A percentile compares a stretch with the other conserved stretches of the same genome.
These are phyloP conservation scores for Geranomyces michiganensis DNA, from an alignment of 192 early-diverging fungal species.

Conservation along the genomic window DNA sequence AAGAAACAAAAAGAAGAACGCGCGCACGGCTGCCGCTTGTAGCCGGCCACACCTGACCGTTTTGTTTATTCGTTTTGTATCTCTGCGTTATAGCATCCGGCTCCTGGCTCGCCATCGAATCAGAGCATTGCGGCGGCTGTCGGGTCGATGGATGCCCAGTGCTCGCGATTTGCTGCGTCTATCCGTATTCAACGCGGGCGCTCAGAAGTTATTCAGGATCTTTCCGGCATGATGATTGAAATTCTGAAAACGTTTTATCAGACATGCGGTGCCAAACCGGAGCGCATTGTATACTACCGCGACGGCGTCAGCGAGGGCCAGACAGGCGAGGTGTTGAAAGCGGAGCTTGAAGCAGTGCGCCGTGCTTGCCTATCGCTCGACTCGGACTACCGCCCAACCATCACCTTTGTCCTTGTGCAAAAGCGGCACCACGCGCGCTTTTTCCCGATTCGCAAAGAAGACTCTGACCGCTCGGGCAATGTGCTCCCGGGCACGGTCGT, in stretches of 20 bases:
- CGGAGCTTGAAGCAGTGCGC: slow-evolving; percentile 76
- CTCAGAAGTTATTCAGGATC: slow-evolving; percentile 56
- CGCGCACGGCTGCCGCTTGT: neutral
- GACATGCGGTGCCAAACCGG: slow-evolving; percentile 57
- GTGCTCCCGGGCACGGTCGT: slow-evolving; percentile 63
- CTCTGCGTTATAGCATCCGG: slow-evolving; percentile 43
- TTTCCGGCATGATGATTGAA: slow-evolving; percentile 57
- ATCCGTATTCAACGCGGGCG: slow-evolving; percentile 55
- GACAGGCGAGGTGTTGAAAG: slow-evolving; percentile 72
- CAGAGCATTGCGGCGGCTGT: slow-evolving; percentile 65
- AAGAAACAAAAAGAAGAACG: neutral
- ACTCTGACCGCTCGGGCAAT: slow-evolving; percentile 58
- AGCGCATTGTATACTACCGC: slow-evolving; percentile 64
- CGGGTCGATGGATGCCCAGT: slow-evolving; percentile 65
- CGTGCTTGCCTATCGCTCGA: slow-evolving; percentile 67
- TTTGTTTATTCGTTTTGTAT: neutral
- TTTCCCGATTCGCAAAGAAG: slow-evolving; percentile 61
- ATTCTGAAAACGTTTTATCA: slow-evolving; percentile 63
- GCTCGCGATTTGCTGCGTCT: slow-evolving; percentile 58
- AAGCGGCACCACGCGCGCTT: slow-evolving; percentile 90
- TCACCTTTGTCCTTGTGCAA: slow-evolving; percentile 85
- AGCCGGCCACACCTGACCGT: neutral
- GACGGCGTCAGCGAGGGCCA: slow-evolving; percentile 88
- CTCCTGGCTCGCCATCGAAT: slow-evolving; percentile 54
- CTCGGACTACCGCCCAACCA: slow-evolving; percentile 67